These are phyloP conservation scores for Pelargonium fulgidum DNA, from an alignment of 441 rosid species.

Conservation along the genomic window DNA sequence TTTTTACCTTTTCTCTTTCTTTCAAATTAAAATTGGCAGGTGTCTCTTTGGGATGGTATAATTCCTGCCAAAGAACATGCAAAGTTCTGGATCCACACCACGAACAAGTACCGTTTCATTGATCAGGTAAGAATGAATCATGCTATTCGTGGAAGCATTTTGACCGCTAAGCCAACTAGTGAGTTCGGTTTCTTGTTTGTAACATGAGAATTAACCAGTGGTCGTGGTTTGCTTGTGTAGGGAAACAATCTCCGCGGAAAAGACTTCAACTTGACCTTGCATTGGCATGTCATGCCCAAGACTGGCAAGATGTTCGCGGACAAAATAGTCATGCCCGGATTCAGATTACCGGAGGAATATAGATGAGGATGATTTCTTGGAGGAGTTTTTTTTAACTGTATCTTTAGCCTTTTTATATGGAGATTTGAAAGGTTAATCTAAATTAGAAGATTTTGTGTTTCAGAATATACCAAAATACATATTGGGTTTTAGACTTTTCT, in stretches of 20 bases:
- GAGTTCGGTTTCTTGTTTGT: background rate
- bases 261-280: constrained; percentile 84
- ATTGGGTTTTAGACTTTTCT: background rate
- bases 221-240: constrained; percentile 28
- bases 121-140: constrained; percentile 48
- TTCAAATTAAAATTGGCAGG: constrained; percentile 30
- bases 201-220: constrained; percentile 8
- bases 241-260: constrained; percentile 84
- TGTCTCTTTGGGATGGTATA: constrained; percentile 92
- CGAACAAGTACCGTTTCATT: constrained; percentile 76
- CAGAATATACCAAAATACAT: background rate
- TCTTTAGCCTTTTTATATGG: constrained; percentile 12
- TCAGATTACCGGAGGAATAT: constrained; percentile 71
- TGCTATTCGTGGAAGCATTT: background rate
- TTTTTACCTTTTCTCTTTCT: background rate
- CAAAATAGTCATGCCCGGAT: constrained; percentile 76
- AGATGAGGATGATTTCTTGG: constrained; percentile 33
- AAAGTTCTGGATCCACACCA: constrained; percentile 57
- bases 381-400: constrained; percentile 16
- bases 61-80: constrained; percentile 71
- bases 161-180: background rate
- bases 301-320: constrained; percentile 86
- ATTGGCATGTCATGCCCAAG: constrained; percentile 99
- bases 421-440: constrained; percentile 14
- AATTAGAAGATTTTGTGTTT: constrained; percentile 13